Evolutionary conservation across 148 eudicot species (phyloP).

Genomic region (Nyssa sinensis): DNA sequence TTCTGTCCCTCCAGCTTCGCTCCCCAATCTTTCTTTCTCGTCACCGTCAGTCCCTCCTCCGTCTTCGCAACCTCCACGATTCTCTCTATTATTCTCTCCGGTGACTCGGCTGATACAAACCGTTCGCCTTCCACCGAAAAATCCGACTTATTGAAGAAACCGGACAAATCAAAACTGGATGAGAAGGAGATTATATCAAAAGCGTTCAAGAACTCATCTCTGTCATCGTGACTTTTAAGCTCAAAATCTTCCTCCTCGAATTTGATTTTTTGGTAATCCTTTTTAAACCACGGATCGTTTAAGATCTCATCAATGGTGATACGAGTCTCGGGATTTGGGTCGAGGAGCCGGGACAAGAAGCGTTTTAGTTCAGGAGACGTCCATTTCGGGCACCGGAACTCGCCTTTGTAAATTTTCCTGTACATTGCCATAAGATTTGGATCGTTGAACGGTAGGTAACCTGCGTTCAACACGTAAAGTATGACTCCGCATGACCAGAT

Average conservation of each 20-base stretch:
- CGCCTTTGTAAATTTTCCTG: slow-evolving; percentile 17
- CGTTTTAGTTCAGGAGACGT: slow-evolving; percentile 21
- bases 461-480: slow-evolving; percentile 19
- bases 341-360: slow-evolving; percentile 20
- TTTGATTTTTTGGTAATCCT: not conserved
- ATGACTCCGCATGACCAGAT: slow-evolving; percentile 29
- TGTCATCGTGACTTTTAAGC: slow-evolving; percentile 1
- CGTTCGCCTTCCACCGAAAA: slow-evolving; percentile 29
- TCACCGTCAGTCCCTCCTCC: slow-evolving; percentile 34
- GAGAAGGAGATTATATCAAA: slow-evolving; percentile 76
- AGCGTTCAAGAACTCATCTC: slow-evolving; percentile 38
- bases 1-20: slow-evolving; percentile 43
- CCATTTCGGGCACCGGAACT: slow-evolving; percentile 11
- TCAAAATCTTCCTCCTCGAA: not conserved
- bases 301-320: slow-evolving; percentile 16
- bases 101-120: slow-evolving; percentile 43
- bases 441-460: slow-evolving; percentile 20
- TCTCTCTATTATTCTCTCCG: slow-evolving; percentile 38
- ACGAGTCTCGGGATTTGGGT: slow-evolving; percentile 16
- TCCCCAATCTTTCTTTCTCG: slow-evolving; percentile 31
- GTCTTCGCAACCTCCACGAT: slow-evolving; percentile 49
- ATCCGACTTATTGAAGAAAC: slow-evolving; percentile 40
- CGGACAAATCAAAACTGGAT: slow-evolving; percentile 54
- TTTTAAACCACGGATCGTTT: slow-evolving; percentile 6
- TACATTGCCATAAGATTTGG: slow-evolving; percentile 28